Evolutionary conservation across 148 eudicot species (phyloP).

Genomic region (Spergularia marina): DNA sequence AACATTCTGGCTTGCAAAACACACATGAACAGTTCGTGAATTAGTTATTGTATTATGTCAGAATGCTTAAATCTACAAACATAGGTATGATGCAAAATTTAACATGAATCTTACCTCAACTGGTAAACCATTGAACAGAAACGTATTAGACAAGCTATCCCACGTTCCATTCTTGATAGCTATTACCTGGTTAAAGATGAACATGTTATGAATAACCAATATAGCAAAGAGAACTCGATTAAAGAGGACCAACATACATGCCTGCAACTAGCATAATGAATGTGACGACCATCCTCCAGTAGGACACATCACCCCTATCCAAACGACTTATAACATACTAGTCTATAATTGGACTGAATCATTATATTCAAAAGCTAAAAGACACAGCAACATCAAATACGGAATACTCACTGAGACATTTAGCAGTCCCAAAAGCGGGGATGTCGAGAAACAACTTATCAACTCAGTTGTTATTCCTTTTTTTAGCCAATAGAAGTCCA

Average conservation of each 20-base stretch:
- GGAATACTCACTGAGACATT: neutral
- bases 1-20: neutral
- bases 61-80: neutral
- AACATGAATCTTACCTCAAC: neutral
- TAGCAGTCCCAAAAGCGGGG: neutral
- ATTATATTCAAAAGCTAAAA: neutral
- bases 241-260: neutral
- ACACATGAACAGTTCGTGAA: neutral
- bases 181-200: neutral
- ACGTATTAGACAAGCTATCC: neutral
- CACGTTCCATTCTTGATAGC: neutral
- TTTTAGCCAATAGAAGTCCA: neutral
- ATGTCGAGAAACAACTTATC: conserved; percentile 2
- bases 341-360: neutral
- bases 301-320: neutral
- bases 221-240: too few species aligned
- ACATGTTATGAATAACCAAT: too few species aligned
- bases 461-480: neutral
- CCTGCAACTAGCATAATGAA: neutral
- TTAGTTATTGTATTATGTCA: too few species aligned
- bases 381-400: neutral
- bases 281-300: neutral
- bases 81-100: neutral
- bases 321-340: too few species aligned
- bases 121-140: neutral